phyloP scores from a whole-genome alignment of 73 alveolate genomes.

The Paramecium sonneborni region DNA sequence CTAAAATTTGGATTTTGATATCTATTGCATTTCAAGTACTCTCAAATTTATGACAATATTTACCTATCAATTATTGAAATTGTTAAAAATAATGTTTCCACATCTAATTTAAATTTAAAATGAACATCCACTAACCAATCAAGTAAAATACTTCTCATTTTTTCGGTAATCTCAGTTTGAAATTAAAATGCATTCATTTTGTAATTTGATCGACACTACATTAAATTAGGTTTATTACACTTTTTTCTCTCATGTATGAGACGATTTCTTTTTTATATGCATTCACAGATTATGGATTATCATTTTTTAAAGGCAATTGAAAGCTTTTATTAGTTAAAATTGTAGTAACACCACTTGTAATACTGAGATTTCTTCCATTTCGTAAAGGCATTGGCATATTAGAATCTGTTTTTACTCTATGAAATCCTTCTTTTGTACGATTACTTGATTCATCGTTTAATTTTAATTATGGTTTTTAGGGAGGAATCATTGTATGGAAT shows the following conservation, averaged over 20 bases:
- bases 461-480: neutral
- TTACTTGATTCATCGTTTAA: neutral
- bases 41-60: conserved; percentile 54
- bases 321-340: neutral
- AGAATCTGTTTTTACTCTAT: conserved; percentile 41
- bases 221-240: neutral
- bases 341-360: conserved; percentile 15
- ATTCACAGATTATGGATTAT: neutral
- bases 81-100: conserved; percentile 78
- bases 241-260: neutral
- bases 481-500: conserved; percentile 18
- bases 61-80: conserved; percentile 80
- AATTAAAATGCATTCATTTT: conserved; percentile 45
- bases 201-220: neutral
- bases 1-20: conserved; percentile 73
- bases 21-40: conserved; percentile 1
- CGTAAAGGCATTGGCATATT: conserved; percentile 11
- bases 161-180: conserved; percentile 75
- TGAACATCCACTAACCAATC: conserved; percentile 89
- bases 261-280: conserved; percentile 1
- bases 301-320: neutral
- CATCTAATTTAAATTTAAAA: conserved; percentile 70
- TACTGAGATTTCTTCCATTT: conserved; percentile 51
- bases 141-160: conserved; percentile 83
- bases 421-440: neutral